These are phyloP conservation scores for Taxawa tesnikishii DNA, from an alignment of 2,329 filamentous ascomycete species.

Conservation along the genomic window DNA sequence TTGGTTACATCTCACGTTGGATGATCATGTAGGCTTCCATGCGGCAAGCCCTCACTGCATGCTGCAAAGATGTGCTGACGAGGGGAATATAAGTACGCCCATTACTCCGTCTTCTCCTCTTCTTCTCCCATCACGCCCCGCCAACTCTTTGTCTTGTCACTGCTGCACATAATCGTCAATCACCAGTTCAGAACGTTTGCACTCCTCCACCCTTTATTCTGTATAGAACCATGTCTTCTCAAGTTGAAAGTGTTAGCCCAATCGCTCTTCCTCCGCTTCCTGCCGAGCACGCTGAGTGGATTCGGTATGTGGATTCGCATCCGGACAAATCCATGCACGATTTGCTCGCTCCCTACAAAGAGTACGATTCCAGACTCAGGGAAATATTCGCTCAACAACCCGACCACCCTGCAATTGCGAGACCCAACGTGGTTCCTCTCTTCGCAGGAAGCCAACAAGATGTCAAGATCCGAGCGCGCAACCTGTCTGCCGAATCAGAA, in stretches of 20 bases:
- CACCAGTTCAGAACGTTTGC: neutral
- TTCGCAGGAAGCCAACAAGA: slow-evolving; percentile 42
- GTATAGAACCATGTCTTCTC: neutral
- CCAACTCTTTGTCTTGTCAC: too few relatives aligned
- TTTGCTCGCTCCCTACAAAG: slow-evolving; percentile 53
- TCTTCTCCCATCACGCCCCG: too few relatives aligned
- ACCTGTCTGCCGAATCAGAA: slow-evolving; percentile 44
- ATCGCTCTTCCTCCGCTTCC: slow-evolving; percentile 27
- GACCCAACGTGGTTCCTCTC: slow-evolving; percentile 54
- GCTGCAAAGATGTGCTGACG: too few relatives aligned
- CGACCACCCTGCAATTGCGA: slow-evolving; percentile 42
- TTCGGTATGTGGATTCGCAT: slow-evolving; percentile 43
- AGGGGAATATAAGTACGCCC: too few relatives aligned
- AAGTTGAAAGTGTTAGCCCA: neutral
- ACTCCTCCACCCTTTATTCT: too few relatives aligned
- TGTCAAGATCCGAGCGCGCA: slow-evolving; percentile 51
- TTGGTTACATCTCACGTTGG: too few relatives aligned
- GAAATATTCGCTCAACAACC: slow-evolving; percentile 58
- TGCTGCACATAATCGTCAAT: neutral
- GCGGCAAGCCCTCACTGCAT: too few relatives aligned
- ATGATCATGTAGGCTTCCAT: too few relatives aligned
- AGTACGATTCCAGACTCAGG: slow-evolving; percentile 55
- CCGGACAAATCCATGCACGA: slow-evolving; percentile 41
- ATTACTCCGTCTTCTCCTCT: too few relatives aligned
- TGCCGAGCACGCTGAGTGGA: slow-evolving; percentile 27